Conservation (phyloP, 2,329 filamentous ascomycete species). For the Talaromyces islandicus region DNA sequence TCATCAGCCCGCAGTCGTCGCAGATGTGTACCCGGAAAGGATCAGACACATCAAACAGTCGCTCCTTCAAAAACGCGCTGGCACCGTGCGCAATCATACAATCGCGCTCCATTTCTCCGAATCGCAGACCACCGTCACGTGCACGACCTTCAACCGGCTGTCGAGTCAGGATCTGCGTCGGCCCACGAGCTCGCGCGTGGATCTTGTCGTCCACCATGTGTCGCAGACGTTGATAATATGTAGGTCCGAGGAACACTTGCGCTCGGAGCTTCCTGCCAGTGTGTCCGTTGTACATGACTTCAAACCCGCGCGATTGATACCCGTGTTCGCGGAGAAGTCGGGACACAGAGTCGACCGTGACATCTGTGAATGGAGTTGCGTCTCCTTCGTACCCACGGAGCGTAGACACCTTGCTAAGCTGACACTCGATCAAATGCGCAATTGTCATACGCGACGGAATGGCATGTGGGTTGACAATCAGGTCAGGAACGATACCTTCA, state of each 20-base stretch:
- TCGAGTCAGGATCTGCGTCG: slow-evolving; percentile 92
- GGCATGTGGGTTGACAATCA: slow-evolving; percentile 99
- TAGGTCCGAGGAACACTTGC: slow-evolving; percentile 94
- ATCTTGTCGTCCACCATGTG: slow-evolving; percentile 99
- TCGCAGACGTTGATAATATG: slow-evolving; percentile 95
- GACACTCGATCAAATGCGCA: slow-evolving; percentile 98
- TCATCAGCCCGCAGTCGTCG: slow-evolving; percentile 98
- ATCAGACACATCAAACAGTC: slow-evolving; percentile 94
- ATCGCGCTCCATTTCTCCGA: slow-evolving; percentile 99
- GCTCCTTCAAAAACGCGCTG: slow-evolving; percentile 93
- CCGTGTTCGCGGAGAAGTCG: slow-evolving; percentile 79
- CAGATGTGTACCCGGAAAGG: slow-evolving; percentile 97
- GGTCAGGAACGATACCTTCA: slow-evolving; percentile 85
- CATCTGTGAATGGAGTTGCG: slow-evolving; percentile 94
- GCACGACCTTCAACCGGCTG: slow-evolving; percentile 98
- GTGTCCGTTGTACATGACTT: slow-evolving; percentile 98
- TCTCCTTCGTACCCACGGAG: slow-evolving; percentile 94
- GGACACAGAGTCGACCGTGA: slow-evolving; percentile 92
- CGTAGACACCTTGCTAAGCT: slow-evolving; percentile 91
- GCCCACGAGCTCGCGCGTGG: slow-evolving; percentile 93
- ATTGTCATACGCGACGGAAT: slow-evolving; percentile 99
- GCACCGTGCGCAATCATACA: slow-evolving; percentile 99
- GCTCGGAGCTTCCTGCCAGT: slow-evolving; percentile 89
- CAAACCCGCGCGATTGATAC: slow-evolving; percentile 94
- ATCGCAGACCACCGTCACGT: slow-evolving; percentile 92